Evolutionary conservation across 2,329 filamentous ascomycete species (phyloP).

Genomic region (Cordyceps farinosa): DNA sequence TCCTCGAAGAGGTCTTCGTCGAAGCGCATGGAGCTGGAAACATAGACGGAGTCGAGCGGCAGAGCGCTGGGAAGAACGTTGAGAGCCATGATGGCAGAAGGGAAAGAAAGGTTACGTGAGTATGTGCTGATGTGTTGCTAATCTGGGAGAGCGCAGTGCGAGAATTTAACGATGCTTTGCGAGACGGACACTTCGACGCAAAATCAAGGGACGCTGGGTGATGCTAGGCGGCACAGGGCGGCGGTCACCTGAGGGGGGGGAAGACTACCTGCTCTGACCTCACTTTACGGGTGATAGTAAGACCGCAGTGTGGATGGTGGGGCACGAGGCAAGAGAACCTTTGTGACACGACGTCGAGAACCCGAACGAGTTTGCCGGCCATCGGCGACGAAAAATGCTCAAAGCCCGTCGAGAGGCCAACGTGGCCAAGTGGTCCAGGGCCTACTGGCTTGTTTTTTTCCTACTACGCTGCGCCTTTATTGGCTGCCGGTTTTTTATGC

Average conservation of each 20-base stretch:
- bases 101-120: conserved; percentile 1
- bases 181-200: conserved; percentile 9
- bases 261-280: conserved; percentile 5
- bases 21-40: conserved; percentile 11
- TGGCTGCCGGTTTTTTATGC: not conserved
- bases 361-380: not conserved
- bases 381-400: conserved; percentile 2
- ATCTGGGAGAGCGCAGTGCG: not conserved
- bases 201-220: not conserved
- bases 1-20: conserved; percentile 56
- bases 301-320: conserved; percentile 14
- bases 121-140: conserved; percentile 11
- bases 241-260: conserved; percentile 15
- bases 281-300: conserved; percentile 8
- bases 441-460: not conserved
- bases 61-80: conserved; percentile 19
- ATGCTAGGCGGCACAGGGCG: conserved; percentile 1
- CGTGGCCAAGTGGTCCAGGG: not conserved
- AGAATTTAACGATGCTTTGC: not conserved
- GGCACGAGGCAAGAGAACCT: conserved; percentile 11
- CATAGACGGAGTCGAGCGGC: conserved; percentile 15
- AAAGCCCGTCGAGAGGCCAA: not conserved
- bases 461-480: not conserved
- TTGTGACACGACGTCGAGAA: conserved; percentile 5
- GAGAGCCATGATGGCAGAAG: conserved; percentile 18